Evolutionary conservation across 2,329 filamentous ascomycete genomes (phyloP), one percentile per base, ranked within the genome.

Genomic region (Calycina herbarum): DNA sequence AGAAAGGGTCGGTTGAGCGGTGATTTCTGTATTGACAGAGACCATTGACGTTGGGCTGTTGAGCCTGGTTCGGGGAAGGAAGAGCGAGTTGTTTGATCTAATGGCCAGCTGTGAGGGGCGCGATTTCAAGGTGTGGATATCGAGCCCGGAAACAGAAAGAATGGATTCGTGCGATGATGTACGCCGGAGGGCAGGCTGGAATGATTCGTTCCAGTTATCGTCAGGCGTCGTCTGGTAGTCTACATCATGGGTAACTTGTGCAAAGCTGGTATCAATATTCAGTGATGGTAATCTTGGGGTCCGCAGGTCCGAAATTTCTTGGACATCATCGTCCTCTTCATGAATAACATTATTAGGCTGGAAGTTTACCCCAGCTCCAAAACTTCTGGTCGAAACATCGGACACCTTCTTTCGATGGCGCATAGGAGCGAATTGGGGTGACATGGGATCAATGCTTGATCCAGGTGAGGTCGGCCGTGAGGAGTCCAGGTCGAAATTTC

Each of bases 141-240:
- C 94, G 76, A 97, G 89, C 1, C 93, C 93, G 0, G 89, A 87
- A 1, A 97, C 85, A 0, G 94, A 97, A 71, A 97, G 85, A 67
- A 97, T 89, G 20, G 92, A 96, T 76, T 97, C 94, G 72, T 96
- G 93, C 1, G 94, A 97, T 1, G 87, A 76, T 2, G 87, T 83
- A 38, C 90, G 88, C 51, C 86, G 90, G 3, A 94, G 77, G 1
- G 78, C 77, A 62, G 79, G 80, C 64, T 76, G 77, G 70, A 79
- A 78, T 71, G 69, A 73, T 73, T 61, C 54, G 66, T 70, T 54
- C 72, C 73, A 72, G 20, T 69, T 61, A 20, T 62, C 33, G 17
- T 59, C 56, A 24, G 54, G 42, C 11, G 65, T 61, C 29, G 56
- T 20, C 40, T 64, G 40, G 56, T 65, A 64, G 4, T 70, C 67